Percentiles rank a stretch among this genome's conserved stretches.
These are phyloP conservation scores for Macrophomina tecta DNA, from an alignment of 2,329 filamentous ascomycete species.

Conservation along the genomic window DNA sequence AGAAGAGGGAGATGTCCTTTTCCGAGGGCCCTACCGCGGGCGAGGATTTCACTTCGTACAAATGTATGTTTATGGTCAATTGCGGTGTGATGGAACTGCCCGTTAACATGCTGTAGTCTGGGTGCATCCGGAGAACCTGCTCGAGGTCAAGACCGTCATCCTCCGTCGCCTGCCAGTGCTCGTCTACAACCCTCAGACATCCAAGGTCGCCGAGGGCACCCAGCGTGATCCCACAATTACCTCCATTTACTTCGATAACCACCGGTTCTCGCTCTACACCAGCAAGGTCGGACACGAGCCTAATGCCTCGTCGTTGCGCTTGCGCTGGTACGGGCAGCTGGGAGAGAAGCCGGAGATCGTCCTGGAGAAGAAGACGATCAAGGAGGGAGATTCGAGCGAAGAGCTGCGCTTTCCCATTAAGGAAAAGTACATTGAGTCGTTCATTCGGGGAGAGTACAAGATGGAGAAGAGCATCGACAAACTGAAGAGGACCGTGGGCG, in stretches of 20 bases:
- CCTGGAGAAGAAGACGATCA: slow-evolving; percentile 87
- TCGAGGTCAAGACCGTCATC: slow-evolving; percentile 96
- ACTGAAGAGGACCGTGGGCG: slow-evolving; percentile 76
- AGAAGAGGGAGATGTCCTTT: slow-evolving; percentile 51
- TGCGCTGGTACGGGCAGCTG: slow-evolving; percentile 92
- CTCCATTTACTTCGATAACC: slow-evolving; percentile 93
- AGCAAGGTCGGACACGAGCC: slow-evolving; percentile 79
- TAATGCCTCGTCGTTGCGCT: slow-evolving; percentile 79
- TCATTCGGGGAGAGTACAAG: slow-evolving; percentile 84
- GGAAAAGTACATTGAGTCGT: slow-evolving; percentile 88
- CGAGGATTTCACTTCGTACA: slow-evolving; percentile 82
- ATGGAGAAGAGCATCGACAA: slow-evolving; percentile 91
- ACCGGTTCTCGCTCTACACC: slow-evolving; percentile 82
- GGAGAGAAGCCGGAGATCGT: slow-evolving; percentile 78
- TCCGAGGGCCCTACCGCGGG: slow-evolving; percentile 49
- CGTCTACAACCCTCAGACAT: slow-evolving; percentile 87
- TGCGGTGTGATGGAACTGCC: background rate
- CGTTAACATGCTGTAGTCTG: slow-evolving; percentile 67
- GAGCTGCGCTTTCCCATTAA: slow-evolving; percentile 86
- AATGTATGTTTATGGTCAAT: slow-evolving; percentile 64
- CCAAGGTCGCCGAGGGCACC: slow-evolving; percentile 79
- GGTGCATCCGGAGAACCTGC: slow-evolving; percentile 92
- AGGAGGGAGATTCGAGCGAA: slow-evolving; percentile 75
- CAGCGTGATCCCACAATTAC: slow-evolving; percentile 87
- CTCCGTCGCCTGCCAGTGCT: slow-evolving; percentile 88